Conservation (phyloP, 2,329 filamentous ascomycete species). For the Fusarium buharicum region DNA sequence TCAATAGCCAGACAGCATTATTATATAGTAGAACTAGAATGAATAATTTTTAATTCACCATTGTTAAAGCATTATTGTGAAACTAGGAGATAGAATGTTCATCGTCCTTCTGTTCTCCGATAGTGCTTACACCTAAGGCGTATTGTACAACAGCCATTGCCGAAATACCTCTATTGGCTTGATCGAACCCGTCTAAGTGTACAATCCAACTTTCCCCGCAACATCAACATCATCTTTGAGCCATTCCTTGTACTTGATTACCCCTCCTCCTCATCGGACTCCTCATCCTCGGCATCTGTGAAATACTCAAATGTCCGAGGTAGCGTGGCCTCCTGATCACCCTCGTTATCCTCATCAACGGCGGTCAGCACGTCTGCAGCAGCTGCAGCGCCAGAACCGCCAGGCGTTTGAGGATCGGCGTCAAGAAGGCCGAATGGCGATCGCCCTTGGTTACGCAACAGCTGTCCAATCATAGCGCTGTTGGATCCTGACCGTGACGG, state of each 20-base stretch:
- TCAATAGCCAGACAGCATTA: not conserved
- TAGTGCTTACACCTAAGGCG: conserved; percentile 32
- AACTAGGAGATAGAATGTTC: not conserved
- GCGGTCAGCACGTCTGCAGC: conserved; percentile 85
- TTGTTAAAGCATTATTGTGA: not conserved
- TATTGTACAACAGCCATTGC: conserved; percentile 35
- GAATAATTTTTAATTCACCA: not conserved
- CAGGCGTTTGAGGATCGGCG: conserved; percentile 46
- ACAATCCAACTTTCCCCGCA: conserved; percentile 34
- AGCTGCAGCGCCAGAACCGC: conserved; percentile 69
- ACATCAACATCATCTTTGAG: not conserved
- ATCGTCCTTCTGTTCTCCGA: conserved; percentile 32
- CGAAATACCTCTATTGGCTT: conserved; percentile 28
- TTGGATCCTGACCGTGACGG: conserved; percentile 46
- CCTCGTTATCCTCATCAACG: conserved; percentile 85
- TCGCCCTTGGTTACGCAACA: conserved; percentile 55
- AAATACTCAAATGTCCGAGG: conserved; percentile 84
- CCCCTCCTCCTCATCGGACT: conserved; percentile 48
- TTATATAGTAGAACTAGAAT: not conserved
- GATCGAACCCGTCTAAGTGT: conserved; percentile 39
- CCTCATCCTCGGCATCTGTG: conserved; percentile 69
- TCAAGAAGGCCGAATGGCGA: conserved; percentile 46
- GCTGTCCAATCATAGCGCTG: conserved; percentile 54
- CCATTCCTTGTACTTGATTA: not conserved
- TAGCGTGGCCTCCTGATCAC: conserved; percentile 74